Percentiles rank a stretch among this genome's conserved stretches.
Evolutionary conservation across 805 yeast genomes (phyloP).

Genomic region (Hanseniaspora thailandica): DNA sequence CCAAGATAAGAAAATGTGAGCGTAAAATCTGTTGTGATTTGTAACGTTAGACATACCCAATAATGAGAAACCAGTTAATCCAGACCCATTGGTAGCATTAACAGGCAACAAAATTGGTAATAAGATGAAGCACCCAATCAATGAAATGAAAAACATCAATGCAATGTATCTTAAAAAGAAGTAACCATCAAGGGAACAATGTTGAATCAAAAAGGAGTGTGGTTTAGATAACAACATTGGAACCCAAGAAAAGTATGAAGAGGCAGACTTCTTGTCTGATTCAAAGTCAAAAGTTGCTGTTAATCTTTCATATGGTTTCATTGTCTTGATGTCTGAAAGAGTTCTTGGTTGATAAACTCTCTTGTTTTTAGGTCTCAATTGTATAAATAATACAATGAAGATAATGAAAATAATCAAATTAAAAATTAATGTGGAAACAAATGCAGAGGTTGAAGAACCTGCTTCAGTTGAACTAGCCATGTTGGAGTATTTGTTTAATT

Average conservation of each 20-base stretch:
- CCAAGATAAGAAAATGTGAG: constrained; percentile 71
- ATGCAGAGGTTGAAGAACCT: constrained; percentile 59
- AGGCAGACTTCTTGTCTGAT: constrained; percentile 53
- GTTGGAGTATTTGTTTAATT: not conserved
- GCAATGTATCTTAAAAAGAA: constrained; percentile 57
- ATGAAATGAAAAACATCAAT: constrained; percentile 41
- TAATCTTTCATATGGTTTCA: constrained; percentile 32
- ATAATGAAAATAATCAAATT: constrained; percentile 48
- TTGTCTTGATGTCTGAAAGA: constrained; percentile 10
- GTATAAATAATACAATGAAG: constrained; percentile 50
- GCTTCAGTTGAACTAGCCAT: constrained; percentile 20
- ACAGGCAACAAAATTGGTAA: constrained; percentile 67
- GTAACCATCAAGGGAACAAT: constrained; percentile 65
- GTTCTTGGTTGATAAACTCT: constrained; percentile 72
- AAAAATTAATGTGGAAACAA: constrained; percentile 58
- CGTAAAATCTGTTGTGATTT: constrained; percentile 54
- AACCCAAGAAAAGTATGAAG: constrained; percentile 54
- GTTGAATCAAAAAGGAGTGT: constrained; percentile 52
- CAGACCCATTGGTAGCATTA: constrained; percentile 57
- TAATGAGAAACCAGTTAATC: constrained; percentile 47
- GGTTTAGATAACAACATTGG: constrained; percentile 41
- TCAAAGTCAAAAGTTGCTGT: constrained; percentile 32
- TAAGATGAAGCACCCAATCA: constrained; percentile 42
- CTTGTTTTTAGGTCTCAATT: constrained; percentile 51
- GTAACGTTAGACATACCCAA: constrained; percentile 52